Evolutionary conservation across 2,329 filamentous ascomycete species (phyloP), one percentile per base, ranked within the genome.

Genomic region (Penicillium sp.): DNA sequence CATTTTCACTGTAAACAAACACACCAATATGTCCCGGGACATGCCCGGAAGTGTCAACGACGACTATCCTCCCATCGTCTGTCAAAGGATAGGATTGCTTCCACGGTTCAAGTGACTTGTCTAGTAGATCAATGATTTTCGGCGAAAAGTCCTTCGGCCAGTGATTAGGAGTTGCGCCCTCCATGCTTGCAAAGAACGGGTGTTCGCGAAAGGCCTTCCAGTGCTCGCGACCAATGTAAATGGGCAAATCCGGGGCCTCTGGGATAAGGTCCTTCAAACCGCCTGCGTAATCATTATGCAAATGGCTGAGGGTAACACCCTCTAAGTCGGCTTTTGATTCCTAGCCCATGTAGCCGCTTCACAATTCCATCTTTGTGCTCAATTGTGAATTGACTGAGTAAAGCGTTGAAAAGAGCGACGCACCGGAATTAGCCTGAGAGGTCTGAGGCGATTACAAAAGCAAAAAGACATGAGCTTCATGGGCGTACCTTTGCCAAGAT

Each of bases 31-130:
- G 72, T 0, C 72, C 71, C 1, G 66, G 66, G 4, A 72, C 68
- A 52, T 74, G 71, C 6, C 72, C 72, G 11, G 71, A 68, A 5
- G 72, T 74, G 43, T 70, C 65, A 1, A 74, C 68, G 6, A 65
- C 66, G 1, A 67, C 60, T 18, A 74, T 57, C 9, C 49, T 63
- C 0, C 67, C 69, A 61, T 73, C 66, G 2, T 45, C 45, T 6
- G 72, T 72, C 8, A 74, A 51, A 8, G 63, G 64, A 51, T 61
- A 66, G 5, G 63, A 67, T 20, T 64, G 48, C 20, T 54, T 57
- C 62, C 69, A 74, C 0, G 71, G 70, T 3, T 70, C 71, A 26
- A 73, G 50, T 2, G 63, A 23, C 2, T 47, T 45, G 15, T 64
- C 63, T n/a, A 57, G 46, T 7, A 65, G 58, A 9, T 69, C 62